Percentiles rank a stretch among this genome's conserved stretches.
Evolutionary conservation across 495 filamentous ascomycete species (phyloP).

Genomic region (Penicillium mononematosum): DNA sequence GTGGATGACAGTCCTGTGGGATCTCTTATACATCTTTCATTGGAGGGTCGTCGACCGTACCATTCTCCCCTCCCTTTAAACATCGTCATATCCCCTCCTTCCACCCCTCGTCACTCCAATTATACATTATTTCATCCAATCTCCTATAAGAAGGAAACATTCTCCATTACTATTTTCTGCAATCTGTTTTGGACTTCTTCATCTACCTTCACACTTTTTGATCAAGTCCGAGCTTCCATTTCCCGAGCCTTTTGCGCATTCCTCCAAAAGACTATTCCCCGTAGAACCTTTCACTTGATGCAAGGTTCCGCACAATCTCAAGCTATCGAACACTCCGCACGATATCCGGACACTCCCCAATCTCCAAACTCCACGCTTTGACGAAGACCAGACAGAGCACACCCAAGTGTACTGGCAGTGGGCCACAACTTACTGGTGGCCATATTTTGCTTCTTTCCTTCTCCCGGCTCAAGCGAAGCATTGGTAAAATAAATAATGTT

Average conservation of each 20-base stretch:
- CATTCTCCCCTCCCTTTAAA: constrained; percentile 18
- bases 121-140: constrained; percentile 15
- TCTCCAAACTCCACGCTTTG: background rate
- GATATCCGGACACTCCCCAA: background rate
- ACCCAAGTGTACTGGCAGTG: background rate
- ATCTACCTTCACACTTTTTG: background rate
- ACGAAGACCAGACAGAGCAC: background rate
- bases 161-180: background rate
- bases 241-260: background rate
- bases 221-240: constrained; percentile 5
- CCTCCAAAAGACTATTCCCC: background rate
- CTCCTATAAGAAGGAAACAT: constrained; percentile 15
- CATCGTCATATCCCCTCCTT: constrained; percentile 30
- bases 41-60: constrained; percentile 30
- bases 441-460: background rate
- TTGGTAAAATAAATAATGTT: constrained; percentile 21
- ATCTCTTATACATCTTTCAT: constrained; percentile 18
- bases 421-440: background rate
- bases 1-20: constrained; percentile 19
- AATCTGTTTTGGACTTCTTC: background rate
- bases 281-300: background rate
- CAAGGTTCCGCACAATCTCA: background rate
- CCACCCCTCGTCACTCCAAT: constrained; percentile 24
- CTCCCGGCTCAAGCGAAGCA: background rate
- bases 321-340: background rate